Conservation (phyloP, 176 grass and related monocot genomes). For the Oryza australiensis region DNA sequence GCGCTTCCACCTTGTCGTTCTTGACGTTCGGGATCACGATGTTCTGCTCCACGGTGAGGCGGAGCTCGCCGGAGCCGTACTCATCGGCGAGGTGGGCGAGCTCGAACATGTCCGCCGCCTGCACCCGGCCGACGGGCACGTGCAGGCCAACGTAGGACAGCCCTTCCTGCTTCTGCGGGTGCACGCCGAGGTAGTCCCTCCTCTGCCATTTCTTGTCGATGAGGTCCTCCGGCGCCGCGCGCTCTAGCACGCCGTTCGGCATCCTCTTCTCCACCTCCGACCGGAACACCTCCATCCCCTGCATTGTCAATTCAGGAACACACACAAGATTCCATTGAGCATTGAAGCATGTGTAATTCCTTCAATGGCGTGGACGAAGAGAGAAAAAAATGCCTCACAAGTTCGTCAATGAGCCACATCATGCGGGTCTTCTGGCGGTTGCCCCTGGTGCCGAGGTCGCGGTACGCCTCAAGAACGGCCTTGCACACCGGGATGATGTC, state of each 20-base stretch:
- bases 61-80: slow-evolving; percentile 80
- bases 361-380: not conserved
- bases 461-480: slow-evolving; percentile 75
- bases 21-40: slow-evolving; percentile 80
- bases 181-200: slow-evolving; percentile 72
- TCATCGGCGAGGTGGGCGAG: slow-evolving; percentile 76
- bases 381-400: slow-evolving; percentile 41
- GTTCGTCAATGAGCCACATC: slow-evolving; percentile 99
- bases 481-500: slow-evolving; percentile 67
- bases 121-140: slow-evolving; percentile 68
- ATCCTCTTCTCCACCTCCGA: slow-evolving; percentile 88
- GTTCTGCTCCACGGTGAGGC: slow-evolving; percentile 95
- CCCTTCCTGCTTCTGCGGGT: slow-evolving; percentile 79
- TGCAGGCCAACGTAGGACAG: slow-evolving; percentile 75
- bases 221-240: slow-evolving; percentile 52
- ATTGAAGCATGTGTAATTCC: not conserved
- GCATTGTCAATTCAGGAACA: not conserved
- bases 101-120: slow-evolving; percentile 84
- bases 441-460: slow-evolving; percentile 76
- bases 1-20: slow-evolving; percentile 43
- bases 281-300: slow-evolving; percentile 80
- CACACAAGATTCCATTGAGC: not conserved
- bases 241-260: slow-evolving; percentile 54
- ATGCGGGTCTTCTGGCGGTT: slow-evolving; percentile 91
- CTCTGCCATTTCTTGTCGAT: slow-evolving; percentile 72